Evolutionary conservation across 768 basidiomycete species (phyloP).

Genomic region (Mrakia gelida): DNA sequence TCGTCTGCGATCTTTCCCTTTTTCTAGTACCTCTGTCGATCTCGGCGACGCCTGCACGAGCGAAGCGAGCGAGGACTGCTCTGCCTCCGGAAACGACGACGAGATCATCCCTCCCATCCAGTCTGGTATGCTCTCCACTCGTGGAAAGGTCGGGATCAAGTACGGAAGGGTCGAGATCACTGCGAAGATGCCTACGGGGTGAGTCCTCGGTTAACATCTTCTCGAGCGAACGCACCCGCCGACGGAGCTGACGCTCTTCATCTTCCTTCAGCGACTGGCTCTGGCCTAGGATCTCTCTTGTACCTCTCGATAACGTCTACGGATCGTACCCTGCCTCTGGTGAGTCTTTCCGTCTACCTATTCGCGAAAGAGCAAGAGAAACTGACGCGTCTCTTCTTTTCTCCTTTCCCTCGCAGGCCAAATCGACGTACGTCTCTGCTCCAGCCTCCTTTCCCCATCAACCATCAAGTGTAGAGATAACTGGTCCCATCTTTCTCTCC

Average conservation of each 20-base stretch:
- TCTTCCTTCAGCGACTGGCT: slow-evolving; percentile 32
- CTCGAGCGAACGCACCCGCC: too few species aligned
- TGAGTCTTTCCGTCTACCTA: too few species aligned
- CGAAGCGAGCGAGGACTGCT: background rate
- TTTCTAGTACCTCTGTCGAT: background rate
- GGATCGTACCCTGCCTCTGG: slow-evolving; percentile 25
- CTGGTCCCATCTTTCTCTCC: background rate
- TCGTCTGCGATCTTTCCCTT: background rate
- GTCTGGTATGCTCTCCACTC: slow-evolving; percentile 10
- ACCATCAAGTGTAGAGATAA: background rate
- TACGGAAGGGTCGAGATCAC: slow-evolving; percentile 26
- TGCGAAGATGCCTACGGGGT: slow-evolving; percentile 28
- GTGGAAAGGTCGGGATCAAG: slow-evolving; percentile 19
- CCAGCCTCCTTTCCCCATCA: background rate
- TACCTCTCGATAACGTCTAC: slow-evolving; percentile 13
- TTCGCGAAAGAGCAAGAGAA: too few species aligned
- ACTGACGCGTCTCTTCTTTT: too few species aligned
- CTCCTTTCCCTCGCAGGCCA: background rate
- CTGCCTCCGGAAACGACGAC: slow-evolving; percentile 6
- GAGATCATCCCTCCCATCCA: slow-evolving; percentile 15
- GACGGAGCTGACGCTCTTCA: too few species aligned
- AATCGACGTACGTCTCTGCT: slow-evolving; percentile 18
- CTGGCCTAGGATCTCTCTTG: slow-evolving; percentile 30
- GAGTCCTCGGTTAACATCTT: slow-evolving; percentile 44
- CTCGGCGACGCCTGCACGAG: slow-evolving; percentile 14